phyloP scores from a whole-genome alignment of 768 basidiomycete species.

The Lactifluus subvellereus region DNA sequence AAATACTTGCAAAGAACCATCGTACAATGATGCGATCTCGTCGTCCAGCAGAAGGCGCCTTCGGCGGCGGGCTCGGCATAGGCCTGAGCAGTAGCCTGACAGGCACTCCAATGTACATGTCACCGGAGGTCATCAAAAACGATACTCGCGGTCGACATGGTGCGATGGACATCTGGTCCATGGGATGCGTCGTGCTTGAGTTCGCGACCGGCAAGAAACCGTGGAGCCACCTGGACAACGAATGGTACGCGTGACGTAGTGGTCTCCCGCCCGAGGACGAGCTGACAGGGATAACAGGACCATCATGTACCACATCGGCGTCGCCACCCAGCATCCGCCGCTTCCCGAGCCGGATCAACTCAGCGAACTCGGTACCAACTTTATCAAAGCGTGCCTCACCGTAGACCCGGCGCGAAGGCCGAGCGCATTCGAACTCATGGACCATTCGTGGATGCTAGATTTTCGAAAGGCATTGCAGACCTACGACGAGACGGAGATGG shows the following conservation, averaged over 20 bases:
- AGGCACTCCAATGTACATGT: slow-evolving; percentile 99
- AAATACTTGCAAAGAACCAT: slow-evolving; percentile 87
- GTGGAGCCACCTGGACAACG: slow-evolving; percentile 98
- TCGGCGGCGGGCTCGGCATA: slow-evolving; percentile 26
- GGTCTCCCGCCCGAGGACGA: neutral
- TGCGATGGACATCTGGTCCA: slow-evolving; percentile 97
- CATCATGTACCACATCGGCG: slow-evolving; percentile 99
- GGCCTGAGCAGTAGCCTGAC: slow-evolving; percentile 82
- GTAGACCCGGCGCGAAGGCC: slow-evolving; percentile 84
- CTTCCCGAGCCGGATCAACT: slow-evolving; percentile 89
- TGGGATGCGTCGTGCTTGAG: slow-evolving; percentile 96
- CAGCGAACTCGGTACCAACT: slow-evolving; percentile 83
- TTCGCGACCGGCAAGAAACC: slow-evolving; percentile 96
- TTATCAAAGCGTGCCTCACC: slow-evolving; percentile 86
- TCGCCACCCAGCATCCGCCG: slow-evolving; percentile 93
- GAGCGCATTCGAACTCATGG: slow-evolving; percentile 75
- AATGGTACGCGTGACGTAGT: slow-evolving; percentile 57
- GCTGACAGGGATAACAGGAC: slow-evolving; percentile 52
- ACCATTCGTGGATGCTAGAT: slow-evolving; percentile 86
- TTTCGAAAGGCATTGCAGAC: slow-evolving; percentile 65
- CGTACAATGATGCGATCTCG: slow-evolving; percentile 72
- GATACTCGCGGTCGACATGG: slow-evolving; percentile 83
- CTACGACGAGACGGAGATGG: slow-evolving; percentile 61
- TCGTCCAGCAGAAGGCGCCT: slow-evolving; percentile 43
- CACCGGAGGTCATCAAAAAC: slow-evolving; percentile 96